phyloP scores from a whole-genome alignment of 192 early-diverging fungal species.

The Podila minutissima region DNA sequence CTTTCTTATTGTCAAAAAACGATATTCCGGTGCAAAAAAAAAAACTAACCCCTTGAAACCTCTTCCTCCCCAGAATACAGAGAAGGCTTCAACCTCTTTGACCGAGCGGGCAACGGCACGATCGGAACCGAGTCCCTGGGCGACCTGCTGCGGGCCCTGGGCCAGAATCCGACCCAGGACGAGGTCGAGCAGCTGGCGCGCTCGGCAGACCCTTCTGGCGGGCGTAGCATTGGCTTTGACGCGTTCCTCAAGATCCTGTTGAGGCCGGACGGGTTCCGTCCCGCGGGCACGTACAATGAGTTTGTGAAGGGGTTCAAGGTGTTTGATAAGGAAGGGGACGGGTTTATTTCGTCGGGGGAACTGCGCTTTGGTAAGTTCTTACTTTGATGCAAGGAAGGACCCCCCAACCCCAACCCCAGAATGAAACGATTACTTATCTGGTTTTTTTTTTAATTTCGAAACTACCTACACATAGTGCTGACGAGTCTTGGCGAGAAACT shows the following conservation, averaged over 20 bases:
- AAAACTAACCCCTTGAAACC: neutral
- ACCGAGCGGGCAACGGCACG: conserved; percentile 77
- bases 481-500: conserved; percentile 87
- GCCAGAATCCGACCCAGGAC: conserved; percentile 82
- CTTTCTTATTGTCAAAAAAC: neutral
- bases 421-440: too few relatives aligned
- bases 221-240: conserved; percentile 66
- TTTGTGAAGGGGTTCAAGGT: conserved; percentile 89
- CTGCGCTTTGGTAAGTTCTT: conserved; percentile 72
- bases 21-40: too few relatives aligned
- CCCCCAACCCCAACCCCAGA: too few relatives aligned
- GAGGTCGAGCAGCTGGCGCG: conserved; percentile 73
- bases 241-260: conserved; percentile 75
- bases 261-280: conserved; percentile 77
- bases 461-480: conserved; percentile 58
- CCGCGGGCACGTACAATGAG: conserved; percentile 78
- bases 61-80: conserved; percentile 68
- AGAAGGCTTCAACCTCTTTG: conserved; percentile 84
- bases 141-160: conserved; percentile 79
- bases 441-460: too few relatives aligned
- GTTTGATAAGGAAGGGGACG: conserved; percentile 85
- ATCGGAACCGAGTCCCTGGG: conserved; percentile 73
- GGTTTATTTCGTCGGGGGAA: conserved; percentile 80
- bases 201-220: conserved; percentile 53
- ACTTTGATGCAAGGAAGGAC: neutral